phyloP scores from a whole-genome alignment of 352 stramenopile species.

The Blastocystis sp. region DNA sequence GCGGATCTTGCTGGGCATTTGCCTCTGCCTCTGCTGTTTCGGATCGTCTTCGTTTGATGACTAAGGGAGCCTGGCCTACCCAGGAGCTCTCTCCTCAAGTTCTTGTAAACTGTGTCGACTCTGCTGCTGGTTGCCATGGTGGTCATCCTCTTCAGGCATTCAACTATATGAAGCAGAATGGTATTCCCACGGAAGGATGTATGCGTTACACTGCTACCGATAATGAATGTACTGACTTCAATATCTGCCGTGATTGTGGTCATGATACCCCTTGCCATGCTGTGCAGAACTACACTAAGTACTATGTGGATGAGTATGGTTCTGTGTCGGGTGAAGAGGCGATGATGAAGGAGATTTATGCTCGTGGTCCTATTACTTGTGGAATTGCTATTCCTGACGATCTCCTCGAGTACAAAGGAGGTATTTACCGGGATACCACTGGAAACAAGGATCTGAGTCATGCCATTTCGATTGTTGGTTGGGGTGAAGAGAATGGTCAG shows the following conservation, averaged over 20 bases:
- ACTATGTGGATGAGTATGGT: conserved; percentile 86
- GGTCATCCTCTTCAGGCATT: conserved; percentile 83
- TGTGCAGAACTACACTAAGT: conserved; percentile 84
- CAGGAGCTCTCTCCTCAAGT: conserved; percentile 77
- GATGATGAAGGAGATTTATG: conserved; percentile 92
- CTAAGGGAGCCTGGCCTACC: conserved; percentile 66
- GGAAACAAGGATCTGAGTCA: conserved; percentile 74
- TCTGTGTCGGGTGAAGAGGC: conserved; percentile 78
- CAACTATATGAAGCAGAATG: conserved; percentile 80
- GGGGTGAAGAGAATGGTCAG: conserved; percentile 77
- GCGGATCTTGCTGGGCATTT: conserved; percentile 79
- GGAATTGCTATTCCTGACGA: conserved; percentile 67
- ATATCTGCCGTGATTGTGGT: conserved; percentile 84
- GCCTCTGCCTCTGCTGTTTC: conserved; percentile 65
- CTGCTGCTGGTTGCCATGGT: conserved; percentile 81
- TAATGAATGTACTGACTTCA: conserved; percentile 75
- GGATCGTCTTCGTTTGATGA: conserved; percentile 67
- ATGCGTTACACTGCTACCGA: conserved; percentile 83
- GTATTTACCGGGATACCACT: conserved; percentile 82
- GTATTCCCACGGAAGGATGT: conserved; percentile 85
- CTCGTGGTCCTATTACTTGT: conserved; percentile 83
- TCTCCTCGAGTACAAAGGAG: conserved; percentile 81
- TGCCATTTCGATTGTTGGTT: conserved; percentile 88
- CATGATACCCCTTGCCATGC: conserved; percentile 71
- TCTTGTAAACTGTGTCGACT: conserved; percentile 75